Evolutionary conservation across 2,329 filamentous ascomycete genomes (phyloP).

Genomic region (Aureobasidium sp.): DNA sequence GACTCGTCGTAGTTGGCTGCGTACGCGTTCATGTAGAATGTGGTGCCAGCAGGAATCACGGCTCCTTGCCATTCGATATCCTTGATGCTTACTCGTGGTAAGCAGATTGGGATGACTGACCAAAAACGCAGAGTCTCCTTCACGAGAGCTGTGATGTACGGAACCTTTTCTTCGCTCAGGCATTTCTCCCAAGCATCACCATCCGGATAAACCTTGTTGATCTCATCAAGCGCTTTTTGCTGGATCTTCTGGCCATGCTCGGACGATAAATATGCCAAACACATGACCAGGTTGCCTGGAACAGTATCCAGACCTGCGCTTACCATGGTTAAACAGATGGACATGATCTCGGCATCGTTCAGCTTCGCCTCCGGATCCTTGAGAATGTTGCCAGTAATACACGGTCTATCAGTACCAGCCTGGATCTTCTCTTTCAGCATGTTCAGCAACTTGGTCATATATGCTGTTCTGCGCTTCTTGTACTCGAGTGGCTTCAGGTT

Average conservation of each 20-base stretch:
- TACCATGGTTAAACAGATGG: slow-evolving; percentile 76
- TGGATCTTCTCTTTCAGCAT: slow-evolving; percentile 56
- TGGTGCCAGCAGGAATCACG: slow-evolving; percentile 65
- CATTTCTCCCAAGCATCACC: slow-evolving; percentile 71
- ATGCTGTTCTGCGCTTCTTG: slow-evolving; percentile 60
- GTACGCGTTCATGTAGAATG: slow-evolving; percentile 75
- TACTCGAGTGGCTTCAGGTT: slow-evolving; percentile 59
- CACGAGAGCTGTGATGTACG: slow-evolving; percentile 69
- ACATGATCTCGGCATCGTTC: slow-evolving; percentile 66
- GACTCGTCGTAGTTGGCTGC: slow-evolving; percentile 64
- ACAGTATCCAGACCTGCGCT: slow-evolving; percentile 77
- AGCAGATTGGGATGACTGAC: slow-evolving; percentile 71
- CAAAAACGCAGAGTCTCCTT: slow-evolving; percentile 75
- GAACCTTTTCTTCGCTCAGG: slow-evolving; percentile 65
- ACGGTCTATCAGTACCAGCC: slow-evolving; percentile 59
- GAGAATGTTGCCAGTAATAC: slow-evolving; percentile 63
- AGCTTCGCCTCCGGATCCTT: slow-evolving; percentile 64
- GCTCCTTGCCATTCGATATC: slow-evolving; percentile 63
- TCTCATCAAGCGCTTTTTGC: slow-evolving; percentile 60
- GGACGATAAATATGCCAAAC: slow-evolving; percentile 67
- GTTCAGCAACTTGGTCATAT: slow-evolving; percentile 52
- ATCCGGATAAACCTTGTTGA: slow-evolving; percentile 63
- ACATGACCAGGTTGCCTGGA: slow-evolving; percentile 72
- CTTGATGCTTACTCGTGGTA: slow-evolving; percentile 65
- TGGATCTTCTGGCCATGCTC: slow-evolving; percentile 64